Evolutionary conservation across 495 filamentous ascomycete genomes (phyloP).

Genomic region (Lasiosphaeria hispida): DNA sequence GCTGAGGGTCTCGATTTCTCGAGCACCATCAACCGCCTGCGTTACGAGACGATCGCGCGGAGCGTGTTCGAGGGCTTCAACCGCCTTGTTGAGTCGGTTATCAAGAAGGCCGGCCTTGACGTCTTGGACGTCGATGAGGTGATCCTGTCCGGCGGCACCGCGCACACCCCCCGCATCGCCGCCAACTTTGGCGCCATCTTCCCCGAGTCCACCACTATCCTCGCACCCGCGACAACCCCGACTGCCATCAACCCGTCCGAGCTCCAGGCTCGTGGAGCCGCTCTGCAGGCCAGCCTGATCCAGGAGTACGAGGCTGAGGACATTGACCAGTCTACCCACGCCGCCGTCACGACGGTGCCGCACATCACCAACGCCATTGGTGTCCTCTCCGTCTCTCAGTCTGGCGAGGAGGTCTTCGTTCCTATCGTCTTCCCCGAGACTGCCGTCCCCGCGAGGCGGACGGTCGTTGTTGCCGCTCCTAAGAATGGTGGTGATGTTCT

Average conservation of each 20-base stretch:
- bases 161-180: conserved; percentile 92
- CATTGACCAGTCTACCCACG: conserved; percentile 93
- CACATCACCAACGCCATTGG: conserved; percentile 88
- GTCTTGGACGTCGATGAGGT: conserved; percentile 92
- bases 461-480: conserved; percentile 69
- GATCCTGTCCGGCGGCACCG: conserved; percentile 86
- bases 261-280: conserved; percentile 82
- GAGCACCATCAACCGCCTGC: conserved; percentile 84
- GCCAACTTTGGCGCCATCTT: conserved; percentile 72
- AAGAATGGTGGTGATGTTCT: conserved; percentile 81
- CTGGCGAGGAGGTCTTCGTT: conserved; percentile 63
- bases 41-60: conserved; percentile 84
- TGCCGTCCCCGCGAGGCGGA: conserved; percentile 81
- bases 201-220: conserved; percentile 71
- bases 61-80: conserved; percentile 86
- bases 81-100: conserved; percentile 73
- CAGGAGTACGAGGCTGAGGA: conserved; percentile 89
- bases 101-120: conserved; percentile 91
- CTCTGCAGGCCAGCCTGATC: conserved; percentile 90
- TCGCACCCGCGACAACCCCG: conserved; percentile 74
- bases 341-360: conserved; percentile 88
- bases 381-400: conserved; percentile 68
- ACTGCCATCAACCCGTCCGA: conserved; percentile 91
- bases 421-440: conserved; percentile 81
- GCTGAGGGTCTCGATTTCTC: conserved; percentile 86